Conservation (phyloP, 768 basidiomycete genomes). For the Cubamyces sp. region DNA sequence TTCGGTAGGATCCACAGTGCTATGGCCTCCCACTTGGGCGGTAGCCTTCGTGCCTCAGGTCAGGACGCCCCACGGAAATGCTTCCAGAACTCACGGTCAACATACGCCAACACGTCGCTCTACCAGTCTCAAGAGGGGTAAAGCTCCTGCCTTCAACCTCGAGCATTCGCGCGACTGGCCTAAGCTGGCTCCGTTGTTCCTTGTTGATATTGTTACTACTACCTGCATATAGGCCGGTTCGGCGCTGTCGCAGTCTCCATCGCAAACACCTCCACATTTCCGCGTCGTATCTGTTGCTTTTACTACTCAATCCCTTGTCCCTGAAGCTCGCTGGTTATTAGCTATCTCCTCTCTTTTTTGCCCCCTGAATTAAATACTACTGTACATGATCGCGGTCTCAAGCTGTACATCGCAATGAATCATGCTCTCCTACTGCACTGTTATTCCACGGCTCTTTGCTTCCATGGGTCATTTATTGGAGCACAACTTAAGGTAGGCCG, state of each 20-base stretch:
- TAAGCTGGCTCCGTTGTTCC: not conserved
- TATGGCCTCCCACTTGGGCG: not conserved
- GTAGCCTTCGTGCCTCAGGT: not conserved
- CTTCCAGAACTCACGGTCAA: constrained; percentile 14
- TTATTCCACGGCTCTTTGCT: too few species aligned
- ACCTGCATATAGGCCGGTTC: not conserved
- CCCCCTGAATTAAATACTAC: too few species aligned
- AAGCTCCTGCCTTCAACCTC: not conserved
- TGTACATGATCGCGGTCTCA: too few species aligned
- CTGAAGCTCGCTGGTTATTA: not conserved
- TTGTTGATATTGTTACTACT: too few species aligned
- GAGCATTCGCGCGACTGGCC: not conserved
- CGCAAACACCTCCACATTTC: not conserved
- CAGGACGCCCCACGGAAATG: not conserved
- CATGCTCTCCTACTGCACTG: too few species aligned
- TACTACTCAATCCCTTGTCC: not conserved
- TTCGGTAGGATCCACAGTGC: not conserved
- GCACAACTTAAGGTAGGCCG: too few species aligned
- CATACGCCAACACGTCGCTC: constrained; percentile 20
- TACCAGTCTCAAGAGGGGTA: constrained; percentile 15
- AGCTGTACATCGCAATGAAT: too few species aligned
- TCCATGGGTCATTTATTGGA: too few species aligned
- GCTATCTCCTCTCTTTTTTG: not conserved
- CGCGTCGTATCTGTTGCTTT: not conserved
- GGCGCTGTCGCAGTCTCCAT: constrained; percentile 13